phyloP scores from a whole-genome alignment of 306 rosid genomes.

The Cucurbita ficifolia region DNA sequence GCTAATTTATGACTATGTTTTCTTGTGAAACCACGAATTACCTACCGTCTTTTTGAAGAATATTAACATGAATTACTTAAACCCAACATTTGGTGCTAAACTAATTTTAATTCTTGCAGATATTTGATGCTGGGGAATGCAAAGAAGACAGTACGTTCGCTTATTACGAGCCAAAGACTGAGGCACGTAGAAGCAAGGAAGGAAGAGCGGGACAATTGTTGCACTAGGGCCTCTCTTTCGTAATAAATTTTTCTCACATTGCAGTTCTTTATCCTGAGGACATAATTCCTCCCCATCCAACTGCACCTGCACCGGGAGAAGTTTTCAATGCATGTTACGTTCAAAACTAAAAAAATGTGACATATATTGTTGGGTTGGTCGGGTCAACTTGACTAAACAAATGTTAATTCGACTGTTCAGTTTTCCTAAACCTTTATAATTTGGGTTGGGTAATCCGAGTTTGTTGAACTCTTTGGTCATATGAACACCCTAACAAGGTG shows the following conservation, averaged over 20 bases:
- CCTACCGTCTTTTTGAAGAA: neutral
- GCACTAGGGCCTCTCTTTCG: constrained; percentile 36
- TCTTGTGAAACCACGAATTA: neutral
- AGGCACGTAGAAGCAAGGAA: constrained; percentile 21
- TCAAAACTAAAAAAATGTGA: too few species aligned
- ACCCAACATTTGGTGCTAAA: neutral
- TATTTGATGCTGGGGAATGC: constrained; percentile 47
- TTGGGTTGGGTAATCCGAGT: too few species aligned
- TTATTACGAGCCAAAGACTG: constrained; percentile 22
- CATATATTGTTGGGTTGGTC: too few species aligned
- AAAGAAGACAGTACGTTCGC: constrained; percentile 30
- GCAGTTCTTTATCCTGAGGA: constrained; percentile 25
- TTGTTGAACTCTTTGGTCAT: too few species aligned
- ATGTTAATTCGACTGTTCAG: too few species aligned
- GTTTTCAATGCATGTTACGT: neutral
- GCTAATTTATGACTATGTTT: neutral
- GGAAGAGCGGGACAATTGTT: constrained; percentile 33
- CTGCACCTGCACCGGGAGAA: constrained; percentile 25
- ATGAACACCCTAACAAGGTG: too few species aligned
- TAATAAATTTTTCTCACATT: constrained; percentile 25
- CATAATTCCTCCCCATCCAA: constrained; percentile 24
- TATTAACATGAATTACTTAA: neutral
- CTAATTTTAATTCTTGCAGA: constrained; percentile 35
- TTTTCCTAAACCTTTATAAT: too few species aligned
- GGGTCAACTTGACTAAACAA: too few species aligned